Evolutionary conservation across 164 flowering plant genomes (phyloP).

Genomic region (Umbilicus rupestris): DNA sequence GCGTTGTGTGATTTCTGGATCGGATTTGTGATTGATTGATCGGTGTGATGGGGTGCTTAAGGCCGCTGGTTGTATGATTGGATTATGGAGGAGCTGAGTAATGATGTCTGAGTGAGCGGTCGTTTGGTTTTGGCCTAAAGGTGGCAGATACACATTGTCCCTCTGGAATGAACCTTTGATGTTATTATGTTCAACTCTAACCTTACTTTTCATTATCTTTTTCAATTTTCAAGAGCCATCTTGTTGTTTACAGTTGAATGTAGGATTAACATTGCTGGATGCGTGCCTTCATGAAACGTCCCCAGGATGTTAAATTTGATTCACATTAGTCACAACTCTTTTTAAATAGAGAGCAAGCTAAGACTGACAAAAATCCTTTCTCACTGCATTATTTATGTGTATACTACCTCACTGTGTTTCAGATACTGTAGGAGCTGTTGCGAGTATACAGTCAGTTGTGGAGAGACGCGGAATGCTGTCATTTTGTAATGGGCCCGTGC

Average conservation of each 20-base stretch:
- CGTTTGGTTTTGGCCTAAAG: no score
- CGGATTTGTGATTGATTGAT: not conserved
- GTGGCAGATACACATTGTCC: no score
- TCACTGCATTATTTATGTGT: not conserved
- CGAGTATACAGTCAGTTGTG: constrained; percentile 17
- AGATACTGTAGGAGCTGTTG: constrained; percentile 29
- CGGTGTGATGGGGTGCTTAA: no score
- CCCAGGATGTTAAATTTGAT: not conserved
- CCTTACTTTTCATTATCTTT: no score
- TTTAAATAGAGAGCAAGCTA: not conserved
- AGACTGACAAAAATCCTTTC: not conserved
- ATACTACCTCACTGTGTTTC: constrained; percentile 10
- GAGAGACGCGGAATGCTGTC: constrained; percentile 25
- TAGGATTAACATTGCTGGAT: not conserved
- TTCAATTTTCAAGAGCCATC: no score
- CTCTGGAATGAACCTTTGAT: no score
- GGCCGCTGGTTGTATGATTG: no score
- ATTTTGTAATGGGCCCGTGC: not conserved
- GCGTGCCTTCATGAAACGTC: not conserved
- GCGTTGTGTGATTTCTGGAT: not conserved
- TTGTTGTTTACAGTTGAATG: no score
- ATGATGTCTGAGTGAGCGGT: no score
- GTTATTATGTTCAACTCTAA: no score
- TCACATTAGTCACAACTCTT: not conserved
- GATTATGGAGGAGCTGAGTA: no score